A percentile compares a stretch with the other conserved stretches of the same genome.
Evolutionary conservation across 2,329 filamentous ascomycete species (phyloP).

Genomic region (Purpureocillium lavendulum): DNA sequence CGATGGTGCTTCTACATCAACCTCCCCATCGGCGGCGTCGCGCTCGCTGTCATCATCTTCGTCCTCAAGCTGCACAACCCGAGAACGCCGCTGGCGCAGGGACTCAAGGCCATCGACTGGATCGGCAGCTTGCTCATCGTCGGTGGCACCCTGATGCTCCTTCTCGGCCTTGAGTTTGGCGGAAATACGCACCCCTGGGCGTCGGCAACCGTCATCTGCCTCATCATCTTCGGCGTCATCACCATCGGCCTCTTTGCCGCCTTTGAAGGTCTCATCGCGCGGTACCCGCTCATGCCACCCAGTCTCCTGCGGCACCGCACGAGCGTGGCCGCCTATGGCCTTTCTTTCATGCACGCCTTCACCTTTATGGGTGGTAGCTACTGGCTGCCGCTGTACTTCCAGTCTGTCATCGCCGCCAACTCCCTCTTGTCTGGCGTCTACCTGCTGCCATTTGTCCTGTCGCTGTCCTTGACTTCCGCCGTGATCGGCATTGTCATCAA

Average conservation of each 20-base stretch:
- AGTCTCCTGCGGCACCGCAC: conserved; percentile 58
- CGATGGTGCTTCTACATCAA: conserved; percentile 66
- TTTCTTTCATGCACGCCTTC: conserved; percentile 66
- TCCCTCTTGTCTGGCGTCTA: conserved; percentile 70
- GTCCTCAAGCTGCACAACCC: conserved; percentile 63
- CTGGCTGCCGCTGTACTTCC: conserved; percentile 81
- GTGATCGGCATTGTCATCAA: conserved; percentile 47
- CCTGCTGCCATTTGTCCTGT: conserved; percentile 60
- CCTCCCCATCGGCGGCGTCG: conserved; percentile 36
- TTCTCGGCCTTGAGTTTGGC: conserved; percentile 80
- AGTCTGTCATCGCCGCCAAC: conserved; percentile 59
- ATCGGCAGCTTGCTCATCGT: conserved; percentile 51
- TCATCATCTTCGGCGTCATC: conserved; percentile 65
- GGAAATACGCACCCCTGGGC: conserved; percentile 68
- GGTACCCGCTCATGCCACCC: conserved; percentile 71
- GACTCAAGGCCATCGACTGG: conserved; percentile 57
- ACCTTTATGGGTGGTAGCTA: conserved; percentile 73
- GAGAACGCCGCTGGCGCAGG: conserved; percentile 51
- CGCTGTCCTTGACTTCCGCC: conserved; percentile 56
- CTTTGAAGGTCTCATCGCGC: conserved; percentile 65
- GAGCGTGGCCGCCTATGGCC: conserved; percentile 55
- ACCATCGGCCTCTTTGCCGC: conserved; percentile 58
- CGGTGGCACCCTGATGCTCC: conserved; percentile 74
- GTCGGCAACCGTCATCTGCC: conserved; percentile 66
- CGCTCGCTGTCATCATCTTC: conserved; percentile 43